These are phyloP conservation scores for Argentina anserina DNA, from an alignment of 306 rosid species.

Conservation along the genomic window DNA sequence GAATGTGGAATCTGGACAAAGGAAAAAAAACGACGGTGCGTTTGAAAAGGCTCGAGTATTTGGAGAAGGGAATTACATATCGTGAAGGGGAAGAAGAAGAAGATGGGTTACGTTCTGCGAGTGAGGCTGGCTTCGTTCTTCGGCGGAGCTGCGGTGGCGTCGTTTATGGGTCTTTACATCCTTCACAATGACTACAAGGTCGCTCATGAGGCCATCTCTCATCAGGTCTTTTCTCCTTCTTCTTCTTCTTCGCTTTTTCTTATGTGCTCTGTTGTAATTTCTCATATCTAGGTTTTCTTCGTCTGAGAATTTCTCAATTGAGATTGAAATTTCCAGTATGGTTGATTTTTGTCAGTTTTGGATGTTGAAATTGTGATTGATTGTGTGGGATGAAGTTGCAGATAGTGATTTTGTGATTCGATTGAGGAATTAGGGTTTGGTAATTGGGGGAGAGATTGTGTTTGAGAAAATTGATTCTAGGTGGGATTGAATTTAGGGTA, in stretches of 20 bases:
- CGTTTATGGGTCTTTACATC: conserved; percentile 63
- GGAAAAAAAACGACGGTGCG: neutral
- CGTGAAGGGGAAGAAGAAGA: neutral
- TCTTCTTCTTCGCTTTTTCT: neutral
- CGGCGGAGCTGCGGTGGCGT: conserved; percentile 78
- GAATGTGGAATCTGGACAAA: neutral
- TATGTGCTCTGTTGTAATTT: neutral
- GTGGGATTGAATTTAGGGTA: neutral
- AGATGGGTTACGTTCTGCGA: conserved; percentile 82
- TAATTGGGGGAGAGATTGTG: neutral
- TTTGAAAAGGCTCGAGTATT: neutral
- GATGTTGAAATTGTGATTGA: neutral
- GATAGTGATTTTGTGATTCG: neutral
- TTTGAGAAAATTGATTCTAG: neutral
- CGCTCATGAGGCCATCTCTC: conserved; percentile 60
- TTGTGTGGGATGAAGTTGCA: neutral
- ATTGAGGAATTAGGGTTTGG: neutral
- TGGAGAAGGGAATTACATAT: too few species aligned
- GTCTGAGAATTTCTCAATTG: neutral
- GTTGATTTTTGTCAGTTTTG: too few species aligned
- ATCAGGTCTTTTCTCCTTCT: conserved; percentile 47
- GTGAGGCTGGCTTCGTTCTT: conserved; percentile 88
- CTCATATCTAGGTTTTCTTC: neutral
- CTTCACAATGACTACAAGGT: conserved; percentile 82
- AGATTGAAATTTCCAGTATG: neutral